Conservation (phyloP, 192 early-diverging fungal species). For the Entomortierella lignicola region DNA sequence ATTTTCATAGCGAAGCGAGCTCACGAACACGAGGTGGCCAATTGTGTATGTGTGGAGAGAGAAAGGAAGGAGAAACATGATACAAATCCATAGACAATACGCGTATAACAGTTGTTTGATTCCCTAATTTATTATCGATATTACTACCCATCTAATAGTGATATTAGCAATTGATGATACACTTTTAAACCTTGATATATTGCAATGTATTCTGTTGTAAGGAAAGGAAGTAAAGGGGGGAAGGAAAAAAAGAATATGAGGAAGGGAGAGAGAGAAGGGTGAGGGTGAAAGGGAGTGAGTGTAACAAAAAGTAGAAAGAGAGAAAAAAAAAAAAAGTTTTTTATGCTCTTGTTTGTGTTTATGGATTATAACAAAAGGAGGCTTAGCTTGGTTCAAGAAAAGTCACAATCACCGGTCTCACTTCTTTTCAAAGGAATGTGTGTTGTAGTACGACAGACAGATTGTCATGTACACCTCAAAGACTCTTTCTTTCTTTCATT, state of each 20-base stretch:
- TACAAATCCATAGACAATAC: not conserved
- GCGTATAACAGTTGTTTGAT: not conserved
- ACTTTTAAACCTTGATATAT: not conserved
- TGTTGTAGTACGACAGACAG: too few relatives aligned
- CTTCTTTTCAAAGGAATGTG: too few relatives aligned
- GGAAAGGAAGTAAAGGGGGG: too few relatives aligned
- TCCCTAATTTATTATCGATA: not conserved
- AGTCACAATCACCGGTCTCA: too few relatives aligned
- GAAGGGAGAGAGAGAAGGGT: not conserved
- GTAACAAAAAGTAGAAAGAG: too few relatives aligned
- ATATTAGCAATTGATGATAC: not conserved
- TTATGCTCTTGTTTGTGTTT: not conserved
- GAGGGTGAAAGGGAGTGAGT: not conserved
- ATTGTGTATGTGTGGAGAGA: constrained; percentile 2
- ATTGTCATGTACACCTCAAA: too few relatives aligned
- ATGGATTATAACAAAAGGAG: not conserved
- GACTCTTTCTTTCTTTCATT: too few relatives aligned
- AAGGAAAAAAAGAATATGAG: not conserved
- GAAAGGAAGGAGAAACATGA: not conserved
- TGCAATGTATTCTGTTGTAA: too few relatives aligned
- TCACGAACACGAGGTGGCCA: constrained; percentile 53
- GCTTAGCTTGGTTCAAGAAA: not conserved
- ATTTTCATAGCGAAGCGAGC: constrained; percentile 33
- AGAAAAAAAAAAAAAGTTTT: not conserved
- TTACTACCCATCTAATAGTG: not conserved